Evolutionary conservation across 2,329 filamentous ascomycete genomes (phyloP), one percentile per base, ranked within the genome.

Genomic region (Colletotrichum falcatum): DNA sequence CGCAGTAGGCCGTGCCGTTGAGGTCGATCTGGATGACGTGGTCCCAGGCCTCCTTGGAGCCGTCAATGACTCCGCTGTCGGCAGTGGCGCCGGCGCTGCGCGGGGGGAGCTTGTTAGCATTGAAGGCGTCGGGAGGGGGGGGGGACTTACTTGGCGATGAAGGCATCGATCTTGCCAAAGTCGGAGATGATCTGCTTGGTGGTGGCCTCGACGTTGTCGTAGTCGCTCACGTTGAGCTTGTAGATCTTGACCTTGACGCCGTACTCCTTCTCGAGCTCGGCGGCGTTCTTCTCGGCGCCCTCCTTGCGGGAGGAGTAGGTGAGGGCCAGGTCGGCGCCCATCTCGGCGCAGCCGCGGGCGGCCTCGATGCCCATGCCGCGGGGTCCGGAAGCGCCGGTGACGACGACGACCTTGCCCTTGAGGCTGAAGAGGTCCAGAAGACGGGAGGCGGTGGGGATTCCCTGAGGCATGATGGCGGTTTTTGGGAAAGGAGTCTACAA

Each of bases 131-230:
- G 39, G 14, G 18, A 20, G 20, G 42, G n/a, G 48, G 44, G 11
- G 14, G 18, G 23, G 14, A 44, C 91, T 49, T 87, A 91, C 80
- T 94, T 94, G 76, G 92, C 92, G 64, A 94, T 87, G 75, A 94
- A 93, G 72, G 91, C 88, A 74, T 94, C 92, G 68, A 94, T 88
- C 59, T 89, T 88, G 76, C 90, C 90, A 78, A 94, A 95, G 77
- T 95, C 92, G 74, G 84, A 83, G 78, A 92, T 86, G 73, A 94
- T 90, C 42, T 94, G 88, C 66, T 83, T 82, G 66, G 90, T 82
- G 74, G 88, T 84, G 55, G 82, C 78, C 77, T 89, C 81, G 65
- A 90, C 85, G 12, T 85, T 80, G 18, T 80, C 75, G 74, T 83
- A 87, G 70, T 88, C 83, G 65, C 82, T 85, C n/a, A 89, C 81